Evolutionary conservation across 305 asterid species (phyloP).

Genomic region (Coffea humblotiana): DNA sequence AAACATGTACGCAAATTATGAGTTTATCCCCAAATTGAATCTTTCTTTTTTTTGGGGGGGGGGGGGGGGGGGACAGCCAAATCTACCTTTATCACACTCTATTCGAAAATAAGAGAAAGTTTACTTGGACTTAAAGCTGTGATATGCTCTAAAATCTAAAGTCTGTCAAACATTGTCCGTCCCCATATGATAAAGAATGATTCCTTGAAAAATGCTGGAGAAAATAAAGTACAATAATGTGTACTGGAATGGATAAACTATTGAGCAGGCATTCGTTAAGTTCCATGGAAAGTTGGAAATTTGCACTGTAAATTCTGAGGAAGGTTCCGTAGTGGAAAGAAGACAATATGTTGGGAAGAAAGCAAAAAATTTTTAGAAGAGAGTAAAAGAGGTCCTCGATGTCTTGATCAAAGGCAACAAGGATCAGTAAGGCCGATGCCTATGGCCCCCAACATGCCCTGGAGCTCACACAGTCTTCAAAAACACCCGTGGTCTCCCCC

Average conservation of each 20-base stretch:
- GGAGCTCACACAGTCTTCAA: constrained; percentile 33
- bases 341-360: neutral
- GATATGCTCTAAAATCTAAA: neutral
- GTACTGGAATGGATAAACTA: neutral
- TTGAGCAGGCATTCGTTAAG: neutral
- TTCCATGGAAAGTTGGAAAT: constrained; percentile 1
- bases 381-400: constrained; percentile 42
- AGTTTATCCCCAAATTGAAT: neutral
- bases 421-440: constrained; percentile 37
- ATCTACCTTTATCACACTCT: constrained; percentile 10
- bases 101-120: neutral
- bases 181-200: neutral
- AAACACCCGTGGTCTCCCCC: constrained; percentile 44
- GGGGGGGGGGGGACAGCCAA: neutral
- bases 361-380: neutral
- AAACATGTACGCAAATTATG: neutral
- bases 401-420: constrained; percentile 49
- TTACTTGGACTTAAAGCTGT: neutral
- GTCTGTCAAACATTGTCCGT: neutral
- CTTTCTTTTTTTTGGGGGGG: neutral
- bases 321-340: neutral
- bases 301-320: constrained; percentile 1
- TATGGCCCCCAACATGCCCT: constrained; percentile 41
- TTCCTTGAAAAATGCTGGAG: neutral
- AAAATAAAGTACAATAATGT: neutral